Evolutionary conservation across 176 grass and related monocot genomes (phyloP).

Genomic region (Microstegium vimineum): DNA sequence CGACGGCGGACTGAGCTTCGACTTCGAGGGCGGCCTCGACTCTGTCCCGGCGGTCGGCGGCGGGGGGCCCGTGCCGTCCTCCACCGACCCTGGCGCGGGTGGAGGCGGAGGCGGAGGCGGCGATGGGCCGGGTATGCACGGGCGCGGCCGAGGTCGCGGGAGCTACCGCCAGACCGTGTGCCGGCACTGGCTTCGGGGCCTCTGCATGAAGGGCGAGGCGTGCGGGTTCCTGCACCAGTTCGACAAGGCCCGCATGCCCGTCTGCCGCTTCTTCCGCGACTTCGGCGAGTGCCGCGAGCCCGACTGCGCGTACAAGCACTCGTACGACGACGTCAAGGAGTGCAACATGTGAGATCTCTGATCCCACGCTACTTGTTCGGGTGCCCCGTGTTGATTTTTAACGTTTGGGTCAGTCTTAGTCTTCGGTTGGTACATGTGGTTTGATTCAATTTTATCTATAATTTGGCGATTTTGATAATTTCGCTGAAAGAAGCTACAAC

Average conservation of each 20-base stretch:
- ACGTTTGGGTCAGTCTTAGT: neutral
- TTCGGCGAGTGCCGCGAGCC: conserved; percentile 90
- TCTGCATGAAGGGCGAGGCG: conserved; percentile 95
- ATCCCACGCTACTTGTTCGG: neutral
- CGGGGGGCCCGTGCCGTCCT: conserved; percentile 19
- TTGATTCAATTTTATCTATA: neutral
- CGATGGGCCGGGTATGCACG: neutral
- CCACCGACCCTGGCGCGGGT: conserved; percentile 4
- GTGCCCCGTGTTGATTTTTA: neutral
- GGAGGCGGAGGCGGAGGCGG: conserved; percentile 5
- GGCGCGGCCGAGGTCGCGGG: conserved; percentile 57
- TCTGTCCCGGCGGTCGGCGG: neutral
- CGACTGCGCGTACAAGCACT: conserved; percentile 97
- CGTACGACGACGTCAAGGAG: conserved; percentile 93
- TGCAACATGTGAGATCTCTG: conserved; percentile 77
- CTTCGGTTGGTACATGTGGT: neutral
- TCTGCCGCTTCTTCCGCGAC: conserved; percentile 93
- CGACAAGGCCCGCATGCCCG: conserved; percentile 99
- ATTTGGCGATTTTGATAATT: neutral
- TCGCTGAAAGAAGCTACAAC: neutral
- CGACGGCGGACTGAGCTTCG: conserved; percentile 83
- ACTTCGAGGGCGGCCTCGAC: conserved; percentile 94
- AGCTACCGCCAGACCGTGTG: conserved; percentile 94
- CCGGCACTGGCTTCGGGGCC: conserved; percentile 93
- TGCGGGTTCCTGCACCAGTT: conserved; percentile 99